Conservation (phyloP, 139 green algal genomes). For the Deuterostichococcus epilithicus region DNA sequence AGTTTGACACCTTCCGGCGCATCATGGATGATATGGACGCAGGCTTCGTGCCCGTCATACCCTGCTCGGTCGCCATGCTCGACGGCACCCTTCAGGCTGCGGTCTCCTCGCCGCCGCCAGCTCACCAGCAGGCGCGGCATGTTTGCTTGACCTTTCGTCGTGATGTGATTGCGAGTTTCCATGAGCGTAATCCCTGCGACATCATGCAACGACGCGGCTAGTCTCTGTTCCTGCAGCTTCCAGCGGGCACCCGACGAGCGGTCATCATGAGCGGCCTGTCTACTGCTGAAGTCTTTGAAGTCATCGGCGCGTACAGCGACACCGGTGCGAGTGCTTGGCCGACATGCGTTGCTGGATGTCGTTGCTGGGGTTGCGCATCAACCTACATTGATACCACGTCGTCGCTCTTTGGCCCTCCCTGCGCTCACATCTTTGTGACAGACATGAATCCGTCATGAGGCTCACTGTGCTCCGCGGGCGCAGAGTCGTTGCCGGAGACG, state of each 20-base stretch:
- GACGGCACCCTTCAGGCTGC: conserved; percentile 6
- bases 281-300: conserved; percentile 13
- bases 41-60: neutral
- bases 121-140: neutral
- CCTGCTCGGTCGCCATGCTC: neutral
- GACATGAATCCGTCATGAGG: too few relatives aligned
- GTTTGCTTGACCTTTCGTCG: neutral
- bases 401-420: too few relatives aligned
- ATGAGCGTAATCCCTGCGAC: too few relatives aligned
- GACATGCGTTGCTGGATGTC: too few relatives aligned
- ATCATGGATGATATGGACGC: neutral
- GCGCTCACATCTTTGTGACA: too few relatives aligned
- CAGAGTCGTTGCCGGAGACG: neutral
- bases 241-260: neutral
- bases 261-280: conserved; percentile 8
- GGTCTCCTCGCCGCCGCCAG: neutral
- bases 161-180: too few relatives aligned
- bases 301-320: conserved; percentile 17
- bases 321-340: neutral
- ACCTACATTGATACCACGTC: too few relatives aligned
- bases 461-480: too few relatives aligned
- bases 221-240: neutral
- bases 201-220: neutral
- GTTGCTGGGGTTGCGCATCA: too few relatives aligned
- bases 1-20: neutral